phyloP scores from a whole-genome alignment of 106 monocot species.

The Xerophyta viscosa region DNA sequence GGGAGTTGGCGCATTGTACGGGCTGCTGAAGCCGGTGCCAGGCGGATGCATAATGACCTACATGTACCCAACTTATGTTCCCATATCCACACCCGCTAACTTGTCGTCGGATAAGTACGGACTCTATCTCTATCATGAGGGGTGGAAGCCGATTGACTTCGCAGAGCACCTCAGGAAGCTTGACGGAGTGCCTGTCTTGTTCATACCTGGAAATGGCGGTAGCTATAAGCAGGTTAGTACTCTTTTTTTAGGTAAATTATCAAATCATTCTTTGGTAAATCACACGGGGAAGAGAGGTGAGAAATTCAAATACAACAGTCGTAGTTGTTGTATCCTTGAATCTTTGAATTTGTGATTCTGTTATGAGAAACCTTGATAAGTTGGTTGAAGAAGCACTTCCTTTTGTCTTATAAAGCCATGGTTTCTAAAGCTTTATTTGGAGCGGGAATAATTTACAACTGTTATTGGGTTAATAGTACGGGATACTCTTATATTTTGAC shows the following conservation, averaged over 20 bases:
- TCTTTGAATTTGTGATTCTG: no score
- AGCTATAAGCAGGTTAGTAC: conserved; percentile 88
- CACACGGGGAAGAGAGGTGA: no score
- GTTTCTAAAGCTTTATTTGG: no score
- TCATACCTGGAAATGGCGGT: conserved; percentile 96
- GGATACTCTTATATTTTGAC: no score
- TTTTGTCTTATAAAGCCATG: no score
- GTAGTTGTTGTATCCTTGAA: no score
- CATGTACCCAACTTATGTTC: conserved; percentile 98
- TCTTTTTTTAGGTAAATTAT: background rate
- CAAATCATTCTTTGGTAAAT: no score
- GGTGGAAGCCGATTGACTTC: conserved; percentile 95
- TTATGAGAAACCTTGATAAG: no score
- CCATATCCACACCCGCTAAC: conserved; percentile 48
- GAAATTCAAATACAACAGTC: no score
- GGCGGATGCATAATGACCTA: conserved; percentile 91
- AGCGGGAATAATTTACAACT: no score
- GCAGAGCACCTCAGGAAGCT: conserved; percentile 63
- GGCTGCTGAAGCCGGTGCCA: conserved; percentile 58
- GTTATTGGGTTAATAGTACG: no score
- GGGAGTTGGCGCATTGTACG: conserved; percentile 45
- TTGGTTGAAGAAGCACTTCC: no score
- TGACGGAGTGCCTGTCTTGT: conserved; percentile 80
- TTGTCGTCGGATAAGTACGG: conserved; percentile 72
- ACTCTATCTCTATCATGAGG: conserved; percentile 89